Percentiles rank a stretch among this genome's conserved stretches.
Conservation (phyloP, 2,329 filamentous ascomycete genomes). For the Pseudogymnoascus sp. region DNA sequence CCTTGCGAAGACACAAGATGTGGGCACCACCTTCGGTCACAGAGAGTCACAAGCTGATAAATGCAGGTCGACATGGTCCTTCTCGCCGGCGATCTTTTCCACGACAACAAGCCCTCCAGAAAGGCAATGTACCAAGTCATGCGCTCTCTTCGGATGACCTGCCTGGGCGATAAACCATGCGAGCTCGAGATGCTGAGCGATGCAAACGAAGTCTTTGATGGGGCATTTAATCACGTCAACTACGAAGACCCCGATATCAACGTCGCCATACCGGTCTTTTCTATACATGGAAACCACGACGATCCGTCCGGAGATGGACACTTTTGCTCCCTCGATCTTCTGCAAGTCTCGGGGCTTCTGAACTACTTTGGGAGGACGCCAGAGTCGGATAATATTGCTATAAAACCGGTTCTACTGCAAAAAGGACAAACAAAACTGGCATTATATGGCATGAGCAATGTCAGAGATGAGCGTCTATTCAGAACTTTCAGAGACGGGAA, state of each 20-base stretch:
- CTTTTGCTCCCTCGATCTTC: conserved; percentile 79
- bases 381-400: conserved; percentile 85
- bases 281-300: conserved; percentile 97
- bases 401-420: conserved; percentile 86
- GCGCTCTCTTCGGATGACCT: conserved; percentile 87
- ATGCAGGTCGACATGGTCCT: conserved; percentile 84
- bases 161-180: conserved; percentile 89
- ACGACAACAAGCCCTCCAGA: conserved; percentile 94
- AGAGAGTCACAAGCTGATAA: conserved; percentile 8
- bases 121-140: conserved; percentile 98
- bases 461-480: conserved; percentile 89
- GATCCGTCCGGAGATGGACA: conserved; percentile 96
- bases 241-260: conserved; percentile 98
- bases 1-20: conserved; percentile 76
- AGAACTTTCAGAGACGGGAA: conserved; percentile 88
- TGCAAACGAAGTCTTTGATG: conserved; percentile 81
- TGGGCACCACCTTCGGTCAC: conserved; percentile 26
- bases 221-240: conserved; percentile 88
- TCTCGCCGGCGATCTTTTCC: conserved; percentile 89
- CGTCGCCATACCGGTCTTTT: conserved; percentile 92
- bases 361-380: conserved; percentile 94
- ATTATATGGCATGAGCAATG: conserved; percentile 89
- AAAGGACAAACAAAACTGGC: conserved; percentile 91
- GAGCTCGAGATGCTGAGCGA: conserved; percentile 93
- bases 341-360: conserved; percentile 83